Evolutionary conservation across 2,329 filamentous ascomycete species (phyloP).

Genomic region (Didymella glomerata): DNA sequence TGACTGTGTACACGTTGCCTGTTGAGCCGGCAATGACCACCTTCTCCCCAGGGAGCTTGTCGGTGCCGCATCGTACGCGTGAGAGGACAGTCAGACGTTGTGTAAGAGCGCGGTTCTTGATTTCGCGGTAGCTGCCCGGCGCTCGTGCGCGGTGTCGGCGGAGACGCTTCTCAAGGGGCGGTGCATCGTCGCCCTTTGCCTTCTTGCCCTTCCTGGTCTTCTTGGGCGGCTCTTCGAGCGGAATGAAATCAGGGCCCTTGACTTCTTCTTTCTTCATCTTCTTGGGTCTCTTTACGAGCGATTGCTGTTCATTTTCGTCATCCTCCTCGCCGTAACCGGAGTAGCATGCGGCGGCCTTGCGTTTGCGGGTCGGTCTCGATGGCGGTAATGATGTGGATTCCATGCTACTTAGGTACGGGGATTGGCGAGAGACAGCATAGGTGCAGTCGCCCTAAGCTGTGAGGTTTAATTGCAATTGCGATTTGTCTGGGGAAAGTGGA

Average conservation of each 20-base stretch:
- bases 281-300: conserved; percentile 17
- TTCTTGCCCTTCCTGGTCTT: conserved; percentile 29
- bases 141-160: conserved; percentile 48
- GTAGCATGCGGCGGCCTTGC: conserved; percentile 25
- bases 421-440: not conserved
- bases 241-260: conserved; percentile 6
- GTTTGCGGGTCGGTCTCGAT: conserved; percentile 31
- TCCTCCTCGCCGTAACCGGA: conserved; percentile 21
- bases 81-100: conserved; percentile 67
- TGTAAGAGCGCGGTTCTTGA: conserved; percentile 59
- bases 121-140: conserved; percentile 57
- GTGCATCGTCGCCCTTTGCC: conserved; percentile 27
- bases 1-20: conserved; percentile 68
- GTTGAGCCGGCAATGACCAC: conserved; percentile 68
- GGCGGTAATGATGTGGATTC: not conserved
- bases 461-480: not conserved
- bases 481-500: not conserved
- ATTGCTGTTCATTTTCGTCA: not conserved
- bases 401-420: not conserved
- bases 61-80: conserved; percentile 56
- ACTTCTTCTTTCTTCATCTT: not conserved
- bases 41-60: conserved; percentile 59
- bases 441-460: not conserved
- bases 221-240: conserved; percentile 22
- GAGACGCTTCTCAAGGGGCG: conserved; percentile 44